Evolutionary conservation across 2,329 filamentous ascomycete genomes (phyloP).

Genomic region (Colletotrichum sp.): DNA sequence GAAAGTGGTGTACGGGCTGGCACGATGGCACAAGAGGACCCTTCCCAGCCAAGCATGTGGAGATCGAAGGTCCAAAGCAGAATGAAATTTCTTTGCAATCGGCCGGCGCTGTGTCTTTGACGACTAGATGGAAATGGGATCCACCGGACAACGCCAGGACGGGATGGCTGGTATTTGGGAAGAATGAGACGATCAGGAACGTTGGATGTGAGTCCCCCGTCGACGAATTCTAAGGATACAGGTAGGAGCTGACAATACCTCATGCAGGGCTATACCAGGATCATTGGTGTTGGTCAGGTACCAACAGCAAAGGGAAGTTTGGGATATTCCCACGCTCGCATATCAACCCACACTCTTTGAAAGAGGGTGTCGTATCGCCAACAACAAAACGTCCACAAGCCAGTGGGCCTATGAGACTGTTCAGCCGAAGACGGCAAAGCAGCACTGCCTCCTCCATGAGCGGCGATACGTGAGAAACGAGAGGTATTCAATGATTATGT

Average conservation of each 20-base stretch:
- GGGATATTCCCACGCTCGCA: slow-evolving; percentile 45
- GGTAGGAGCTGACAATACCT: background rate
- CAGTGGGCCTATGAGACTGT: background rate
- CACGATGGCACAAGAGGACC: slow-evolving; percentile 32
- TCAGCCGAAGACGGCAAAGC: background rate
- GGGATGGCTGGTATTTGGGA: slow-evolving; percentile 37
- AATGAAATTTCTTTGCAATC: slow-evolving; percentile 13
- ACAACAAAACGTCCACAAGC: background rate
- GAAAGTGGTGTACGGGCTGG: slow-evolving; percentile 38
- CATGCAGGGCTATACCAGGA: slow-evolving; percentile 33
- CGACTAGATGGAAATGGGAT: slow-evolving; percentile 35
- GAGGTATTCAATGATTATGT: background rate
- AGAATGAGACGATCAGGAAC: slow-evolving; percentile 56
- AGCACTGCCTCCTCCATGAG: background rate
- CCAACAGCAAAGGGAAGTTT: slow-evolving; percentile 39
- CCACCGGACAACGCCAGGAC: slow-evolving; percentile 1
- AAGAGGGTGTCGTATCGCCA: background rate
- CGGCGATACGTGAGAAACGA: background rate
- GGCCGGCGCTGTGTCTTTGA: slow-evolving; percentile 16
- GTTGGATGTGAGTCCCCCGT: slow-evolving; percentile 30
- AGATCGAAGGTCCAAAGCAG: slow-evolving; percentile 28
- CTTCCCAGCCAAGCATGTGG: slow-evolving; percentile 31
- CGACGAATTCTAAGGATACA: background rate
- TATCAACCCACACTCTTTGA: slow-evolving; percentile 30
- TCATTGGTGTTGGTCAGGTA: slow-evolving; percentile 47